Evolutionary conservation across 2,329 filamentous ascomycete species (phyloP), one percentile per base, ranked within the genome.

Genomic region (Xylariaceae sp.): DNA sequence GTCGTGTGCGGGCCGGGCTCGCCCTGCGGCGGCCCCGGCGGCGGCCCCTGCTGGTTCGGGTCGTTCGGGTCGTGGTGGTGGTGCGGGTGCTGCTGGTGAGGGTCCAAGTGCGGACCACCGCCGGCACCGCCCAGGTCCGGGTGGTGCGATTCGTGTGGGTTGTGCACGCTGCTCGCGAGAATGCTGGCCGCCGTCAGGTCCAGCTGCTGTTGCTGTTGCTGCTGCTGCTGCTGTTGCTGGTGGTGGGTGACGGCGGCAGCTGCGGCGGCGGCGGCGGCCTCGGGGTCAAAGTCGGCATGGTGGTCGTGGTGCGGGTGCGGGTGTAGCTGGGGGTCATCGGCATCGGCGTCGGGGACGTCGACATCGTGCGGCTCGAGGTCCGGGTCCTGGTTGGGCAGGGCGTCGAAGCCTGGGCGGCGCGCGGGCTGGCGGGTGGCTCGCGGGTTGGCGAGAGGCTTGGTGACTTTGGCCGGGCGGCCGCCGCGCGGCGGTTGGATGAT

Each of bases 401-500:
- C 43, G 35, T 60, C 43, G 9, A 47, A 38, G 37, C 49, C 47
- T 31, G 41, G 38, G 21, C 50, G 50, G 21, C 53, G 55, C 37
- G 51, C 43, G 38, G 45, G 27, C 5, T 11, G n/a, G 15, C 15
- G 45, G 18, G 56, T 54, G 29, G 50, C 49, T 29, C 48, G 48
- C 28, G 50, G 47, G 25, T 45, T 39, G 17, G 47, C 38, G 29
- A 44, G 42, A 26, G 58, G 50, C 50, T 69, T 70, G 33, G 58
- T 60, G 47, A 68, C 63, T 51, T 65, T 68, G 53, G 50, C 60
- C 22, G 57, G 57, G 33, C 61, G 61, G 44, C 52, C n/a, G 44
- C 51, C 59, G 35, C 61, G 61, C 38, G 48, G 40, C 30, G 59
- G 47, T 43, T 56, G 57, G 33, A 59, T 50, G 41, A 57, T 51